Base-by-base conservation (phyloP, 2,329 filamentous ascomycete genomes). In the Penicillium nordicum region DNA sequence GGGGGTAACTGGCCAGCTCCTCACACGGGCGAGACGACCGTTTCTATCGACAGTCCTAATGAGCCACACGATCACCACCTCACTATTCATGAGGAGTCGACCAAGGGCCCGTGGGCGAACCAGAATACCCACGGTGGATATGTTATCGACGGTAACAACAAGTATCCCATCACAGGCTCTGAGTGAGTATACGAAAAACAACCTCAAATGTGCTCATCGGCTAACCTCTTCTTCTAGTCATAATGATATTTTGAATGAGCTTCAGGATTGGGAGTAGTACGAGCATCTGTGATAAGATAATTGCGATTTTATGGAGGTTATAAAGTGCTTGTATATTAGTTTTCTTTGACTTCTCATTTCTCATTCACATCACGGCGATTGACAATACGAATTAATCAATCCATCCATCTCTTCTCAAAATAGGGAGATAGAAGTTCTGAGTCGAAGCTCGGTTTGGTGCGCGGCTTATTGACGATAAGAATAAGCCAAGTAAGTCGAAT, bases 311-410 rank as follows among this genome's bases (percentile, higher is more conserved):
- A 7, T 41, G 37, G 27, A 21, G 43, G 11, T 18, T 52, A 5
- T 5, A n/a, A 21, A 45, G 40, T 40, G 63, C 53, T 58, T 63
- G 62, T 64, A 64, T 47, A 64, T 57, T 53, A 57, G 40, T 34
- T 52, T 50, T 34, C 3, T 46, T 54, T 53, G 32, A 25, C 12
- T 6, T 25, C 18, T 5, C 21, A 21, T 21, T 21, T 21, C 21
- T 21, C 21, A 21, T 21, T 21, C 21, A 21, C 21, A 21, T 3
- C 21, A 18, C 10, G 18, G 16, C 10, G 16, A 36, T 23, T 38
- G 23, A 3, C 12, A 49, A 47, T 30, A 14, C 25, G 25, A 42
- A 23, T 21, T 16, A 27, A n/a, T 32, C n/a, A n/a, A n/a, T 25
- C 12, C 38, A 38, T 21, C 3, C 21, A 21, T 21, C 21, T 21